Evolutionary conservation across 1,284 basidiomycete species (phyloP), one percentile per base, ranked within the genome.

Genomic region (Cryptococcus sp.): DNA sequence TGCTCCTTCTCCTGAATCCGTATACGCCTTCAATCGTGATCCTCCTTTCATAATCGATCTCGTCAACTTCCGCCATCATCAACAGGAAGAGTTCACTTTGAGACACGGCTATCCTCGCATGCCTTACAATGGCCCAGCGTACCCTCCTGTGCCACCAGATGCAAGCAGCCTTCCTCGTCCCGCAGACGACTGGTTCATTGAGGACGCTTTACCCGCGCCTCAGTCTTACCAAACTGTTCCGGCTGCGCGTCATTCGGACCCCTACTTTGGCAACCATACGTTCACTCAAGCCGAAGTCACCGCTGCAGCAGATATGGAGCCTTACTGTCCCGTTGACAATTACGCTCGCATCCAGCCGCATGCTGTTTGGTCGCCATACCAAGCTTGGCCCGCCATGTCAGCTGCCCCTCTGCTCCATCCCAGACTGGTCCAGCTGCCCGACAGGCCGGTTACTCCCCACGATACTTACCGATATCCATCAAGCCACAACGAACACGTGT

Each of bases 401-500:
- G 37, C 29, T 10, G 58, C 62, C 20, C 64, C 62, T 41, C 45
- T 55, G 15, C 51, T 62, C 17, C 50, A 52, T 13, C 56, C 58
- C 19, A 22, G 58, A 45, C 39, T 54, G 23, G 55, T 61, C 17
- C 54, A 56, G 17, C 51, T 64, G 26, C 50, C 58, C 17, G 57
- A 64, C 37, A 38, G 45, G 34, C 56, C 56, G 17, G 41, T 58
- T 39, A 63, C 63, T 26, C 65, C 63, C 37, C 63, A 62, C 52
- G 61, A 67, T 38, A 61, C 61, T 16, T 62, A 63, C 46, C 57
- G 58, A 25, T 62, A 64, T 51, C 63, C 63, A 20, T 41, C 49
- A 19, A 56, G 54, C 47, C 52, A 62, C 38, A 34, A 39, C 38
- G 62, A 64, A 1, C 60, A 61, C 29, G 52, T 60, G 7, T 59